Evolutionary conservation across 2,329 filamentous ascomycete genomes (phyloP), one percentile per base, ranked within the genome.

Genomic region (Xylariaceae sp.): DNA sequence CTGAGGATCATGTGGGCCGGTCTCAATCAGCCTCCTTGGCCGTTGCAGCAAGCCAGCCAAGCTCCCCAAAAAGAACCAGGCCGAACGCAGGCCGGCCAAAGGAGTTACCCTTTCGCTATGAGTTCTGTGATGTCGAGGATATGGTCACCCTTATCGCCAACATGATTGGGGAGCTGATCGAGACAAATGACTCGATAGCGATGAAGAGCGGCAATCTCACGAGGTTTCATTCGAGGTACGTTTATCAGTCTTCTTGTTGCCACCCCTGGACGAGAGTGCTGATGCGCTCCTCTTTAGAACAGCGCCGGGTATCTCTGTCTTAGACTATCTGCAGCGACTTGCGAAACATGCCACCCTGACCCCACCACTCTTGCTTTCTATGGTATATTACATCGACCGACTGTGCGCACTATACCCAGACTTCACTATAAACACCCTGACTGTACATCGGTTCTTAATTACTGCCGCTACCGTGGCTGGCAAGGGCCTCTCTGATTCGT

Each of bases 311-410:
- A 99, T 99, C 55, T 96, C 92, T 21, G 93, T 99, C 26, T 81
- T 88, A 57, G 94, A 99, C 71, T 99, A 99, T 70, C 82, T 99
- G 29, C 89, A 94, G 66, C 87, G 94, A 59, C 80, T 99, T 53
- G 94, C 95, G 20, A 91, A 92, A 54, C 94, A 99, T 70, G 94
- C 94, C 21, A 97, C 93, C 0, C 81, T 99, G 3, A 92, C 91
- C 6, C 92, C 94, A 10, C 93, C 94, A 0, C 88, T 99, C 44
- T 81, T 99, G n/a, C 83, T 99, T 29, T 94, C 92, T 64, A 97
- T 99, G 91, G 94, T 99, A 52, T 99, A 95, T 70, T 99, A 97
- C 68, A 97, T 99, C 66, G 94, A 99, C 74, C 87, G 92, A 26
- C 81, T 99, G 18, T 99, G 93, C 73, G 87, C 90, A 9, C 79